Base-by-base conservation (phyloP, 306 rosid genomes). In the Pterocarpus macrocarpus region DNA sequence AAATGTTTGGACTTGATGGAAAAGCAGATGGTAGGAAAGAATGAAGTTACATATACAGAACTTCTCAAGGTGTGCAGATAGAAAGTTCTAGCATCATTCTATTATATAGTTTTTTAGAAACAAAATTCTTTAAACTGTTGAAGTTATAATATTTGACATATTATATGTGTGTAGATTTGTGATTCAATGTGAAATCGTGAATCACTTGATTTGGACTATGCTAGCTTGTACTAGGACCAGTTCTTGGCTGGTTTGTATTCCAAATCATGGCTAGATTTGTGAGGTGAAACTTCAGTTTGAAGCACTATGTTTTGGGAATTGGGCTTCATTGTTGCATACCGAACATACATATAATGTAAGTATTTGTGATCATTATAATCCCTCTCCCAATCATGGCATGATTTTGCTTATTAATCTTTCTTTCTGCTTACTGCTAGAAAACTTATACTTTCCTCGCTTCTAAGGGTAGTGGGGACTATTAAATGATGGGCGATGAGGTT, bases 1-100 rank as follows among this genome's bases (percentile, higher is more conserved):
- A 89, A 81, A 81, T 94, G 98, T 87, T 89, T 94, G 85, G 92
- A 91, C 75, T 80, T 90, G 78, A 94, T 92, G 98, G 98, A 90
- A 75, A 82, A 69, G 47, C 81, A 62, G 76, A 85, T 88, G 89
- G 88, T 88, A 50, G 97, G 97, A 80, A 91, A 84, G 89, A 88
- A 88, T 88, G 94, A 94, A 86, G 80, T 76, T 41, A 94, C 98
- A 4, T 94, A 92, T 81, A 50, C 71, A 12, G 85, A 85, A 84
- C 91, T 94, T 81, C 94, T 95, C 70, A 80, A 94, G 97, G 98
- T 94, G 45, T 70, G 88, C 59, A 41, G 53, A 84, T 33, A 70
- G 63, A 84, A 69, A 76, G 64, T 36, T 44, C 13, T 53, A 49
- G 49, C 36, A 79, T 76, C 76, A 75, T 63, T 85, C 43, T 56